Percentiles rank a stretch among this genome's conserved stretches.
phyloP scores from a whole-genome alignment of 2,329 filamentous ascomycete genomes.

The Paraphaeosphaeria minitans region DNA sequence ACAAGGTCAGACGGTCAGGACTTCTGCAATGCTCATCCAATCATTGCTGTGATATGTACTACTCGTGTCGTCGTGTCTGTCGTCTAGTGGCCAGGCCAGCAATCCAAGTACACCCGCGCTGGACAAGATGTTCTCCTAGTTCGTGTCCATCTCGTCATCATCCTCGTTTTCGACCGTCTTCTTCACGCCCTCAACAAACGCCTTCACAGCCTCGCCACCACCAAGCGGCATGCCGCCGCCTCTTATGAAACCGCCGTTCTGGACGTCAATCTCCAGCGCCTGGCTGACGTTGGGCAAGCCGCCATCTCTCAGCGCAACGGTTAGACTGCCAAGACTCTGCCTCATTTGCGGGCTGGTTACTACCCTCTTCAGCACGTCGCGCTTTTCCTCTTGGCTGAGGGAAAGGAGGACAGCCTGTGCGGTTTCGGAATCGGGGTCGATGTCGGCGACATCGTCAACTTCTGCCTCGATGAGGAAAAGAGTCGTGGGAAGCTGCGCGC shows the following conservation, averaged over 20 bases:
- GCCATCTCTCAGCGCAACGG: constrained; percentile 85
- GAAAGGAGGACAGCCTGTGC: constrained; percentile 75
- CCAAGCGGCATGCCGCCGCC: constrained; percentile 83
- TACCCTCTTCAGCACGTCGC: constrained; percentile 77
- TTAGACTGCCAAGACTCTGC: constrained; percentile 84
- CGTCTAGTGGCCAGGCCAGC: neutral
- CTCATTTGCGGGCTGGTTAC: constrained; percentile 88
- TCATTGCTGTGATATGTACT: neutral
- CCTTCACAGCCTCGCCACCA: constrained; percentile 85
- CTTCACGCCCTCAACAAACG: constrained; percentile 89
- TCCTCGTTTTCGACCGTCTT: constrained; percentile 64
- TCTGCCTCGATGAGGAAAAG: constrained; percentile 78
- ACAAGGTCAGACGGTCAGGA: too few relatives aligned
- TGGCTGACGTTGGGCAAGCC: constrained; percentile 89
- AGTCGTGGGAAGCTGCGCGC: constrained; percentile 77
- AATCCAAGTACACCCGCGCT: neutral
- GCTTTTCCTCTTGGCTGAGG: constrained; percentile 77
- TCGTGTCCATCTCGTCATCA: constrained; percentile 41
- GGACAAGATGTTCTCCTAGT: constrained; percentile 8
- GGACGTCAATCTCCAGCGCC: constrained; percentile 78
- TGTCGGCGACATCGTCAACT: constrained; percentile 62
- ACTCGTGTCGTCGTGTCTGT: neutral
- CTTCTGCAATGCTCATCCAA: neutral
- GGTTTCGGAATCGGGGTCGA: constrained; percentile 70
- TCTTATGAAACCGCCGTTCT: constrained; percentile 81